phyloP scores from a whole-genome alignment of 148 eudicot genomes.

The Fagopyrum tataricum region DNA sequence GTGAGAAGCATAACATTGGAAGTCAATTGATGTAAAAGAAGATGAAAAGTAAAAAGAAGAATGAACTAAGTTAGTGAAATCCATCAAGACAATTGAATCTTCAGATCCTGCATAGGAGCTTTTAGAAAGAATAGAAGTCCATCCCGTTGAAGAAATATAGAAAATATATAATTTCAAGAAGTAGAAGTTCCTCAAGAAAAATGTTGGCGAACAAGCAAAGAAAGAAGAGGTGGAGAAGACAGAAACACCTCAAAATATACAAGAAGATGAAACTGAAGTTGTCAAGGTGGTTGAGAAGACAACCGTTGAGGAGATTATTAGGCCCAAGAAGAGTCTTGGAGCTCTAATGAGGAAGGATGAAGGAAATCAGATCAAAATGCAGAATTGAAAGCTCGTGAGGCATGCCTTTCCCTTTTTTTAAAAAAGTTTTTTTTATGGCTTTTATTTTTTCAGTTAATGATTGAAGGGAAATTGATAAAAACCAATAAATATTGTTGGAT shows the following conservation, averaged over 20 bases:
- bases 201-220: too few species aligned
- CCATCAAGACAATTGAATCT: background rate
- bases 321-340: conserved; percentile 16
- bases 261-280: conserved; percentile 9
- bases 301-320: conserved; percentile 20
- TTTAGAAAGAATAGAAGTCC: background rate
- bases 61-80: background rate
- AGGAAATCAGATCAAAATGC: conserved; percentile 15
- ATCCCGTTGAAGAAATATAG: too few species aligned
- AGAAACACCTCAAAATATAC: conserved; percentile 12
- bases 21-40: background rate
- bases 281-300: too few species aligned
- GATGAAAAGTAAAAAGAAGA: background rate
- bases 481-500: too few species aligned
- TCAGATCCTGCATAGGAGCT: background rate
- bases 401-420: too few species aligned
- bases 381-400: background rate
- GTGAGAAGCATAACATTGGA: too few species aligned
- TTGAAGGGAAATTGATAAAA: too few species aligned
- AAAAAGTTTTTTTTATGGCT: too few species aligned
- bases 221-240: background rate
- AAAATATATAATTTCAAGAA: too few species aligned
- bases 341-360: conserved; percentile 8
- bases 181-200: background rate
- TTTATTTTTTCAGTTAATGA: too few species aligned